Evolutionary conservation across 257 asterid genomes (phyloP), one percentile per base, ranked within the genome.

Genomic region (Prunella vulgaris): DNA sequence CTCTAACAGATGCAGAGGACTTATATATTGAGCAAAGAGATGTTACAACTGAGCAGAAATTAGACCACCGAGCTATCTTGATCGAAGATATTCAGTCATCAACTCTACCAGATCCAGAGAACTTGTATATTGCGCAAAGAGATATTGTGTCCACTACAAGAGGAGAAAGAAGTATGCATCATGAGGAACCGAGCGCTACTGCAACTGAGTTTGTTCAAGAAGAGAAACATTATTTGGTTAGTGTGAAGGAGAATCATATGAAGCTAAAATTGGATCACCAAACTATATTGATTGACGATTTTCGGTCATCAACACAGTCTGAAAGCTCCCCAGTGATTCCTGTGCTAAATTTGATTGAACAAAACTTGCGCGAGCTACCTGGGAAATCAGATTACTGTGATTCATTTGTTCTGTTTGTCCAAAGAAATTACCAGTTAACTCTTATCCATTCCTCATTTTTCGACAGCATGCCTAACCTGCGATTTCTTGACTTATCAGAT

Each of bases 401-500:
- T 32, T 15, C 71, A 0, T 52, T 66, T 18, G 58, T 79, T 38
- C 52, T 79, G 68, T 61, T 74, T 57, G 73, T 74, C 54, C 83
- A 79, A 59, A 66, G 83, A 56, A 79, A 66, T 66, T 22, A n/a
- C 14, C 42, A 71, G 3, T 37, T 79, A 24, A 25, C 64, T 24
- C 12, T 8, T 35, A 71, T 79, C 46, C 75, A 62, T 17, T 15
- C 78, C 48, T 66, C 75, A 9, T 70, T 66, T 71, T 79, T 79
- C 7, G 17, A 60, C 48, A 22, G 51, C 44, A 52, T 60, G 64
- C 75, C 67, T 9, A 46, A 33, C 3, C 72, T 75, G 59, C 63
- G 28, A 40, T 64, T 75, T 61, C 21, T 79, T n/a, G 80, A 75
- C 75, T 53, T 75, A 4, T 79, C 83, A n/a, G 72, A 63, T 61